Evolutionary conservation across 164 flowering plant genomes (phyloP), one percentile per base, ranked within the genome.

Genomic region (Vitis cinerea): DNA sequence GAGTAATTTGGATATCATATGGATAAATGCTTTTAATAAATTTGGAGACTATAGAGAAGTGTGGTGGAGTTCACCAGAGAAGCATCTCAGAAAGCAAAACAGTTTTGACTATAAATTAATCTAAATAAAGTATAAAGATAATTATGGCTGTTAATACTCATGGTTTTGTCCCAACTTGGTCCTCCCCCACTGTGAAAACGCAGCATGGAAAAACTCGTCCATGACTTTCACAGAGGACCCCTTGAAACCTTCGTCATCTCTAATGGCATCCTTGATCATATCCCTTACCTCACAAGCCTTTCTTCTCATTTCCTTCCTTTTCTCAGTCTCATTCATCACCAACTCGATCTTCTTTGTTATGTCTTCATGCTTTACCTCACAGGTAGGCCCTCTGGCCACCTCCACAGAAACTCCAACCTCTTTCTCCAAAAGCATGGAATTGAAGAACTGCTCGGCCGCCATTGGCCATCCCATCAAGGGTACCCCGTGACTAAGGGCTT

Each of bases 371-470:
- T 70, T 71, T 0, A 85, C 78, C 64, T 83, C 83, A 55, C 79
- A 69, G 2, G 10, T 62, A 48, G 58, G 76, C 73, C 90, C 90
- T 66, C 91, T 82, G 2, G 83, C 85, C 23, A 82, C 82, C 77
- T 85, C 88, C 63, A 82, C 86, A 58, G 86, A 82, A 4, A 82
- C 88, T n/a, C 88, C 86, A 19, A 80, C 2, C 70, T 79, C 65
- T 52, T 80, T 83, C 60, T 57, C 85, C 76, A 87, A 47, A 9
- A 76, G 50, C 81, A 74, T 83, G 11, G 64, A 78, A 57, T 83
- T 87, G 75, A 67, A 84, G 58, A 77, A 84, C 66, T 87, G 88
- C 76, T 87, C 91, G 0, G 75, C 86, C 0, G 78, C 84, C 85
- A 87, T 75, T 10, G 89, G 78, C 91, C 87, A 85, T 19, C 88